Evolutionary conservation across 2,329 filamentous ascomycete species (phyloP).

Genomic region (Aspergillus neotritici): DNA sequence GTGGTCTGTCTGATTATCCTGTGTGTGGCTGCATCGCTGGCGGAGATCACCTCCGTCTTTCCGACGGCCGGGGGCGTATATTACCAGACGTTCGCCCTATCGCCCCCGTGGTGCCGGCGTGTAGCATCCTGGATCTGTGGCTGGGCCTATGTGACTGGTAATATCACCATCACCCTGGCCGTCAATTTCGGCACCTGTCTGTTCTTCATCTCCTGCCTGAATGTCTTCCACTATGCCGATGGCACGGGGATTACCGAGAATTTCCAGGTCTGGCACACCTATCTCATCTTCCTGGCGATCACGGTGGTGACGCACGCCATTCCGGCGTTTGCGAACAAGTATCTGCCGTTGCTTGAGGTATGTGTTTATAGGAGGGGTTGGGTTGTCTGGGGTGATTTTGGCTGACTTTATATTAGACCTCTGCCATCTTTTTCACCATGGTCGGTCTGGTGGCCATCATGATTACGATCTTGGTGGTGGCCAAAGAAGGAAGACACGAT

Average conservation of each 20-base stretch:
- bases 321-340: slow-evolving; percentile 49
- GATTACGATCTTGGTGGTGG: slow-evolving; percentile 62
- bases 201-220: slow-evolving; percentile 51
- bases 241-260: slow-evolving; percentile 51
- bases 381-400: not conserved
- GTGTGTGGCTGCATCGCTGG: slow-evolving; percentile 58
- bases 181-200: slow-evolving; percentile 65
- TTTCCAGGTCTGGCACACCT: slow-evolving; percentile 56
- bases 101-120: slow-evolving; percentile 57
- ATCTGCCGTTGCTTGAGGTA: slow-evolving; percentile 60
- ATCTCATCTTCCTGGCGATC: slow-evolving; percentile 64
- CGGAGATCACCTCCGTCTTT: slow-evolving; percentile 63
- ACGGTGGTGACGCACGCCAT: slow-evolving; percentile 54
- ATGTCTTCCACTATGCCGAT: slow-evolving; percentile 47
- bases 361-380: slow-evolving; percentile 44
- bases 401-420: slow-evolving; percentile 57
- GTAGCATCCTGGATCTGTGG: slow-evolving; percentile 63
- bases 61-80: slow-evolving; percentile 64
- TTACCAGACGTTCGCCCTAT: slow-evolving; percentile 63
- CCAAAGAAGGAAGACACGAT: slow-evolving; percentile 62
- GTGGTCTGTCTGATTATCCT: slow-evolving; percentile 58
- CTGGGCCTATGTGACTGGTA: slow-evolving; percentile 70
- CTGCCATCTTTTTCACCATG: slow-evolving; percentile 66
- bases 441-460: slow-evolving; percentile 58
- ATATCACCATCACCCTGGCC: slow-evolving; percentile 69